Evolutionary conservation across 371 early-diverging fungal genomes (phyloP).

Genomic region (Mortierella sp.): DNA sequence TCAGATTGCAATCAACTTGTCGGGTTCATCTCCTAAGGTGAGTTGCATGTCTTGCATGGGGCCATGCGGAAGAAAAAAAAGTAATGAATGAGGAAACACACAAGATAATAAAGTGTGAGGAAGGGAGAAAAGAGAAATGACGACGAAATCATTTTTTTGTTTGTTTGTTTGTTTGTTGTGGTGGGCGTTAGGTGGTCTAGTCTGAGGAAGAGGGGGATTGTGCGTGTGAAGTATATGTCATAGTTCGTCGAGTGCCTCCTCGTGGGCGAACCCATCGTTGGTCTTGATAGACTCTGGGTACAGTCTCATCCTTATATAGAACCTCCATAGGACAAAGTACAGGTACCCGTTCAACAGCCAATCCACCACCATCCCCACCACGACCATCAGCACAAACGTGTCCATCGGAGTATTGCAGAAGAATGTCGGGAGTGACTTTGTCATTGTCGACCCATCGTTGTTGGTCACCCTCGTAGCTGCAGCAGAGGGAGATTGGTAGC

Average conservation of each 20-base stretch:
- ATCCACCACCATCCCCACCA: conserved; percentile 19
- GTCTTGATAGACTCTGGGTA: conserved; percentile 24
- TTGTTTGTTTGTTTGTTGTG: neutral
- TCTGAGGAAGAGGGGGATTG: neutral
- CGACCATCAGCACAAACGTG: conserved; percentile 17
- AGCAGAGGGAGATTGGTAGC: neutral
- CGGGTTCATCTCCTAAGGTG: too few species aligned
- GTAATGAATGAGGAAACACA: too few species aligned
- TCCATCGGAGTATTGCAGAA: conserved; percentile 13
- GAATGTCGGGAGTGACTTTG: neutral
- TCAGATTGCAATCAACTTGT: too few species aligned
- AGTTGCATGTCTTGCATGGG: too few species aligned
- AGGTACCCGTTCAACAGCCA: conserved; percentile 25
- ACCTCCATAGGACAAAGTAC: conserved; percentile 32
- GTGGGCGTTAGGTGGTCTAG: neutral
- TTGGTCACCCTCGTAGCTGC: neutral
- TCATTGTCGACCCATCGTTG: neutral
- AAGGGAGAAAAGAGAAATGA: neutral
- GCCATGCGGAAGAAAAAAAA: too few species aligned
- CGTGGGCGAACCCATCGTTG: conserved; percentile 7
- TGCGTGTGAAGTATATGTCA: neutral
- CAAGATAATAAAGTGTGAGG: neutral
- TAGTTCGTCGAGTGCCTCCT: conserved; percentile 25
- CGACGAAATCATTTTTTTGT: neutral
- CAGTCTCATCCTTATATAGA: conserved; percentile 19